Conservation (phyloP, 164 flowering plant species). For the Sedum album region DNA sequence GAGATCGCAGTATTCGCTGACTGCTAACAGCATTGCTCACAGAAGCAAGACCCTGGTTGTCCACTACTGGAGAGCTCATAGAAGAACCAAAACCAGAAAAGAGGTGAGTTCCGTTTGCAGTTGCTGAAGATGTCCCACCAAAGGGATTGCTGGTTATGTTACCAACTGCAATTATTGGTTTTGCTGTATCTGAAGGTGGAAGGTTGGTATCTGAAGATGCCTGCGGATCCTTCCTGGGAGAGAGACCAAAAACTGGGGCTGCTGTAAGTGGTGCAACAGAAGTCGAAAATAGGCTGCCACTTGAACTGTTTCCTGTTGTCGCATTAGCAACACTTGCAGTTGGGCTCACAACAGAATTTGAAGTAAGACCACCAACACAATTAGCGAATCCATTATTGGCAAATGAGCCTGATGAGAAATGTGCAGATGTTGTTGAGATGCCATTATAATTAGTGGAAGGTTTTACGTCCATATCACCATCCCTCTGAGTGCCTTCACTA, state of each 20-base stretch:
- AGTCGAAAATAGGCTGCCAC: constrained; percentile 16
- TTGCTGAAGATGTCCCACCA: constrained; percentile 23
- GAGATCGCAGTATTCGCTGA: constrained; percentile 26
- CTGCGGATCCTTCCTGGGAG: not conserved
- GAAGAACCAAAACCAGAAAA: constrained; percentile 38
- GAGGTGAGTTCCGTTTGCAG: constrained; percentile 17
- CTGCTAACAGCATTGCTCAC: constrained; percentile 19
- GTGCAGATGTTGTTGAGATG: constrained; percentile 12
- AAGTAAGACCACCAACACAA: constrained; percentile 9
- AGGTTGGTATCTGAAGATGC: not conserved
- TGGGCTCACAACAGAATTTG: not conserved
- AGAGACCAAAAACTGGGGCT: constrained; percentile 15
- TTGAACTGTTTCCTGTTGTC: constrained; percentile 1
- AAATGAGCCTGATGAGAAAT: constrained; percentile 26
- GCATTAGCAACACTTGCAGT: constrained; percentile 7
- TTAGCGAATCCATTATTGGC: constrained; percentile 22
- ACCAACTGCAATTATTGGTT: constrained; percentile 19
- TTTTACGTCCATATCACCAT: constrained; percentile 15
- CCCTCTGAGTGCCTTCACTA: constrained; percentile 16
- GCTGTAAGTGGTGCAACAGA: constrained; percentile 18
- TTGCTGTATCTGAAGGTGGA: constrained; percentile 23
- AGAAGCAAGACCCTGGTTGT: constrained; percentile 23
- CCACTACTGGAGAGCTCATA: constrained; percentile 22
- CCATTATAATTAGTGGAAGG: constrained; percentile 14
- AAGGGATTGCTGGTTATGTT: constrained; percentile 15